phyloP scores from a whole-genome alignment of 2,329 filamentous ascomycete species.

The Onygena corvina region DNA sequence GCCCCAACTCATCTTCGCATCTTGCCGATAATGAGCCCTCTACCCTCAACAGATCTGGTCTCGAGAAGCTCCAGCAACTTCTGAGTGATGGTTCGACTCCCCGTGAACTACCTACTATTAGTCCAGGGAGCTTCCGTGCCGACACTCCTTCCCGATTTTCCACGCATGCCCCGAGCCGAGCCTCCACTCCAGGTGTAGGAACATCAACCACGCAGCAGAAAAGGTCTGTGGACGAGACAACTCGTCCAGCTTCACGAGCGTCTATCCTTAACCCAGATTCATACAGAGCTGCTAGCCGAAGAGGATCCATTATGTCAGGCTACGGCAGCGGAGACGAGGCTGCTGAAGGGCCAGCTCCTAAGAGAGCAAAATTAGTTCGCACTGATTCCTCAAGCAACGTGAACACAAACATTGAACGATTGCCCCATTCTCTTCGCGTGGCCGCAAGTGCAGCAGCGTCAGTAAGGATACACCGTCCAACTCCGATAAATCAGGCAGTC shows the following conservation, averaged over 20 bases:
- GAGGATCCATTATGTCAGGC: constrained; percentile 39
- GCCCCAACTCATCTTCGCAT: constrained; percentile 17
- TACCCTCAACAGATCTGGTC: constrained; percentile 31
- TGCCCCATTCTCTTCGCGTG: constrained; percentile 72
- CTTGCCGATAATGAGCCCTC: constrained; percentile 22
- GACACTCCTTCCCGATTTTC: constrained; percentile 31
- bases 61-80: constrained; percentile 35
- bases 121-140: constrained; percentile 24
- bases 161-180: constrained; percentile 25
- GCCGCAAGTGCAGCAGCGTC: constrained; percentile 83
- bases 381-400: constrained; percentile 58
- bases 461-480: constrained; percentile 69
- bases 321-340: constrained; percentile 64
- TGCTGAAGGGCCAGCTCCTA: constrained; percentile 50
- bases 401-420: constrained; percentile 55
- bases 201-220: constrained; percentile 19
- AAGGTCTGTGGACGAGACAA: constrained; percentile 33
- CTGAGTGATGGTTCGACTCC: constrained; percentile 35
- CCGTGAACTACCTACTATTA: constrained; percentile 27
- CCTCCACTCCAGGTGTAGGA: constrained; percentile 28
- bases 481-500: constrained; percentile 36
- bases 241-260: constrained; percentile 49
- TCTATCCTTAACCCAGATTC: constrained; percentile 37
- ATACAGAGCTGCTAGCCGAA: constrained; percentile 22
- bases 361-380: constrained; percentile 66